These are phyloP conservation scores for Penicillium aurantiogriseum DNA, from an alignment of 2,329 filamentous ascomycete species.

Conservation along the genomic window DNA sequence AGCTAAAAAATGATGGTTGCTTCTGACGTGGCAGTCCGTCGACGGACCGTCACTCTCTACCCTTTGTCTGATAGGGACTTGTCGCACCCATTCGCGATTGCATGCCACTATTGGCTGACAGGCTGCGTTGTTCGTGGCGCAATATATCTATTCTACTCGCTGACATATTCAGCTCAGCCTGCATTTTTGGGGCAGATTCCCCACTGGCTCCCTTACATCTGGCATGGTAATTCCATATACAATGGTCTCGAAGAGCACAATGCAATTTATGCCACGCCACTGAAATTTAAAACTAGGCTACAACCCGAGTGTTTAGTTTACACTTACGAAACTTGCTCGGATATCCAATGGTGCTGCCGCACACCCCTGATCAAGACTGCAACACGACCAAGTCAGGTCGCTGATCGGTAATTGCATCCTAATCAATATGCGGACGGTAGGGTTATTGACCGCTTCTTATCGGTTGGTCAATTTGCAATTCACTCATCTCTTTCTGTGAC, in stretches of 20 bases:
- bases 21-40: conserved; percentile 37
- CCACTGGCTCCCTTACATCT: conserved; percentile 14
- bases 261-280: conserved; percentile 1
- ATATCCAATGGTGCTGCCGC: conserved; percentile 11
- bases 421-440: conserved; percentile 4
- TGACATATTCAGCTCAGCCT: conserved; percentile 12
- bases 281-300: not conserved
- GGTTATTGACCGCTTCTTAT: conserved; percentile 4
- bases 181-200: conserved; percentile 1
- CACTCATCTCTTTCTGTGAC: not conserved
- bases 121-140: not conserved
- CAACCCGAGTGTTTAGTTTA: not conserved
- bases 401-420: conserved; percentile 6
- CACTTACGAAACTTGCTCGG: conserved; percentile 4
- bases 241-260: not conserved
- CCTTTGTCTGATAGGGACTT: conserved; percentile 14
- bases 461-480: conserved; percentile 9
- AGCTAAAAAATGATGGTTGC: conserved; percentile 13
- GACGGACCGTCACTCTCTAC: conserved; percentile 13
- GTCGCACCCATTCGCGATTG: conserved; percentile 7
- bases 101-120: conserved; percentile 3
- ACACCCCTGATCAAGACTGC: conserved; percentile 5
- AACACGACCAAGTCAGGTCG: not conserved
- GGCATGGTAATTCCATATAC: conserved; percentile 5
- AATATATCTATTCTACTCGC: not conserved